Evolutionary conservation across 768 basidiomycete genomes (phyloP).

Genomic region (Sporobolomyces pararoseus): DNA sequence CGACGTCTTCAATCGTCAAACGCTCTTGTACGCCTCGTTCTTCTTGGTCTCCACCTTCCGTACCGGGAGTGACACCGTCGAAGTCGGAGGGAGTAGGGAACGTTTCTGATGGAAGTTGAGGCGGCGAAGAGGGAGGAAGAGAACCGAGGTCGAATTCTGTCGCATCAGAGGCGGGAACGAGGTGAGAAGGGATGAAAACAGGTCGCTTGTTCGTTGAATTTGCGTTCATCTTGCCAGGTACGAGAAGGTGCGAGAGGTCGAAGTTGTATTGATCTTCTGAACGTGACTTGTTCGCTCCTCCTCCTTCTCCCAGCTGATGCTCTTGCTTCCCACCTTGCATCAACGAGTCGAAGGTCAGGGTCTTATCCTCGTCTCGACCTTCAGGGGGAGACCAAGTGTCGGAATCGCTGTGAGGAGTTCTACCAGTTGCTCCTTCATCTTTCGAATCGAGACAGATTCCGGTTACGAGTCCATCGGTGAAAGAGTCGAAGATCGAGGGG

Average conservation of each 20-base stretch:
- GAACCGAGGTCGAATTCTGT: constrained; percentile 34
- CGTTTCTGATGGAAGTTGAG: constrained; percentile 31
- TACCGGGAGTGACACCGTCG: constrained; percentile 38
- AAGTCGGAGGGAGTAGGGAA: constrained; percentile 39
- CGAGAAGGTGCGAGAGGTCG: not conserved
- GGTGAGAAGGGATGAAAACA: constrained; percentile 18
- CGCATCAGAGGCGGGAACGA: constrained; percentile 32
- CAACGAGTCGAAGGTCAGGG: constrained; percentile 24
- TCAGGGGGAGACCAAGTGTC: constrained; percentile 29
- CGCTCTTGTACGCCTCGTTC: not conserved
- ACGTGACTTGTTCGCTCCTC: not conserved
- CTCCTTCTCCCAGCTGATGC: not conserved
- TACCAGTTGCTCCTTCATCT: not conserved
- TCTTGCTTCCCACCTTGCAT: too few relatives aligned
- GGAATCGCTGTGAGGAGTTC: constrained; percentile 26
- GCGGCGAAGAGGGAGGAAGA: constrained; percentile 36
- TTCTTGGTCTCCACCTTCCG: constrained; percentile 34
- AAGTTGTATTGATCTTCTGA: not conserved
- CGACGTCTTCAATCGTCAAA: constrained; percentile 19
- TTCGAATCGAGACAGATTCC: constrained; percentile 4
- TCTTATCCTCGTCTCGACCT: not conserved
- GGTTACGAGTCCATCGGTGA: constrained; percentile 40
- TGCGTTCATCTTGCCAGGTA: not conserved
- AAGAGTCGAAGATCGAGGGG: constrained; percentile 40
- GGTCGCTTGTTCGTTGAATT: constrained; percentile 14